These are phyloP conservation scores for Thraustotheca clavata DNA, from an alignment of 352 stramenopile species.

Conservation along the genomic window DNA sequence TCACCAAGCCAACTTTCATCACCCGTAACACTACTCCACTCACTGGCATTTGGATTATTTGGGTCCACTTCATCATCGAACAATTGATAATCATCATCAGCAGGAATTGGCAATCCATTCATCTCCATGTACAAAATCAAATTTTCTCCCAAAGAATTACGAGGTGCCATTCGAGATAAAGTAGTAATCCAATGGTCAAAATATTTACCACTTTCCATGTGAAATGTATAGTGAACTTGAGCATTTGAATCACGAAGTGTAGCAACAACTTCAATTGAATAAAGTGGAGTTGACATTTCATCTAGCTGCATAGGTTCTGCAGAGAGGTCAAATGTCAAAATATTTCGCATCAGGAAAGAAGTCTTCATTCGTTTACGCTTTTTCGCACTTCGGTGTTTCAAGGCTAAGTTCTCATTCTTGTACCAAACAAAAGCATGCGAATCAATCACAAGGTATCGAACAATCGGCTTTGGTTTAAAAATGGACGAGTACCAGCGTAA, in stretches of 20 bases:
- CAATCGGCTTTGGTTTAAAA: slow-evolving; percentile 39
- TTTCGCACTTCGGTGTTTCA: slow-evolving; percentile 74
- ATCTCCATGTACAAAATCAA: slow-evolving; percentile 55
- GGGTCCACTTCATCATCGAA: not conserved
- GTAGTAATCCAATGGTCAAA: slow-evolving; percentile 71
- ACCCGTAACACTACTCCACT: slow-evolving; percentile 79
- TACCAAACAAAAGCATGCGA: slow-evolving; percentile 70
- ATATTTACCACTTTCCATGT: slow-evolving; percentile 56
- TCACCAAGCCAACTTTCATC: slow-evolving; percentile 77
- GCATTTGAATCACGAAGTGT: slow-evolving; percentile 36
- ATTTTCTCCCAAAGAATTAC: slow-evolving; percentile 51
- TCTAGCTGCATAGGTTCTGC: slow-evolving; percentile 67
- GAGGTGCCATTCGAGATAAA: slow-evolving; percentile 59
- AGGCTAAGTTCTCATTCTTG: slow-evolving; percentile 62
- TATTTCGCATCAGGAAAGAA: slow-evolving; percentile 63
- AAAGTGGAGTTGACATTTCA: slow-evolving; percentile 65
- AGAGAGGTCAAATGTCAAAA: slow-evolving; percentile 53
- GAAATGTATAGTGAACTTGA: slow-evolving; percentile 62
- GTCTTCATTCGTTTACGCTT: slow-evolving; percentile 77
- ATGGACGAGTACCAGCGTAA: slow-evolving; percentile 24
- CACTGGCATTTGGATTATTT: slow-evolving; percentile 28
- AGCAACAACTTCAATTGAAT: slow-evolving; percentile 69
- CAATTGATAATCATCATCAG: not conserved
- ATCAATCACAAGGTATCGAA: slow-evolving; percentile 78
- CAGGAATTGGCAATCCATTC: slow-evolving; percentile 48